Percentiles rank a stretch among this genome's conserved stretches.
Conservation (phyloP, 164 flowering plant genomes). For the Piper longum region DNA sequence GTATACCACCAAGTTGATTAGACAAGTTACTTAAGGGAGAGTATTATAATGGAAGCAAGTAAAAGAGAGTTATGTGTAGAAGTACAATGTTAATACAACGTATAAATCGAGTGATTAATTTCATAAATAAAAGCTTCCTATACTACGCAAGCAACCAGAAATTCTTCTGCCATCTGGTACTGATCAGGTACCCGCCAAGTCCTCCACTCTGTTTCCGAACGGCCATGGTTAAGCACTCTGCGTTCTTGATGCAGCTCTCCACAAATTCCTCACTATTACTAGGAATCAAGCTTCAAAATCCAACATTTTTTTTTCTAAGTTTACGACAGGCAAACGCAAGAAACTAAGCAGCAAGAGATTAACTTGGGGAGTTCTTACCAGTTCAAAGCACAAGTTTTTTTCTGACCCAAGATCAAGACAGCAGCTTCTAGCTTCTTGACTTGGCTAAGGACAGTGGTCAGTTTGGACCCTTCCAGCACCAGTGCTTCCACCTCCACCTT, state of each 20-base stretch:
- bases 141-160: slow-evolving; percentile 56
- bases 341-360: background rate
- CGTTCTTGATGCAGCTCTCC: slow-evolving; percentile 63
- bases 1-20: too few species aligned
- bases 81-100: background rate
- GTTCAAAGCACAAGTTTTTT: slow-evolving; percentile 44
- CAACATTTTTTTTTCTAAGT: background rate
- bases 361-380: slow-evolving; percentile 26
- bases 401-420: slow-evolving; percentile 72
- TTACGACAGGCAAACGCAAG: background rate
- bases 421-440: slow-evolving; percentile 92
- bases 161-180: slow-evolving; percentile 85
- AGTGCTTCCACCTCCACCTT: slow-evolving; percentile 88
- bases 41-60: too few species aligned
- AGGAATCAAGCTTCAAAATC: slow-evolving; percentile 39
- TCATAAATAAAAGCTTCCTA: background rate
- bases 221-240: slow-evolving; percentile 74
- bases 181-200: slow-evolving; percentile 73
- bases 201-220: slow-evolving; percentile 72
- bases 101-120: too few species aligned
- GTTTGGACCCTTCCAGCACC: slow-evolving; percentile 71
- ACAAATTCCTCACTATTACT: slow-evolving; percentile 53
- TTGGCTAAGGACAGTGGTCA: slow-evolving; percentile 68
- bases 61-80: too few species aligned
- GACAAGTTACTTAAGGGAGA: too few species aligned